A percentile compares a stretch with the other conserved stretches of the same genome.
These are phyloP conservation scores for Vanilla planifolia DNA, from an alignment of 106 monocot genomes.

Conservation along the genomic window DNA sequence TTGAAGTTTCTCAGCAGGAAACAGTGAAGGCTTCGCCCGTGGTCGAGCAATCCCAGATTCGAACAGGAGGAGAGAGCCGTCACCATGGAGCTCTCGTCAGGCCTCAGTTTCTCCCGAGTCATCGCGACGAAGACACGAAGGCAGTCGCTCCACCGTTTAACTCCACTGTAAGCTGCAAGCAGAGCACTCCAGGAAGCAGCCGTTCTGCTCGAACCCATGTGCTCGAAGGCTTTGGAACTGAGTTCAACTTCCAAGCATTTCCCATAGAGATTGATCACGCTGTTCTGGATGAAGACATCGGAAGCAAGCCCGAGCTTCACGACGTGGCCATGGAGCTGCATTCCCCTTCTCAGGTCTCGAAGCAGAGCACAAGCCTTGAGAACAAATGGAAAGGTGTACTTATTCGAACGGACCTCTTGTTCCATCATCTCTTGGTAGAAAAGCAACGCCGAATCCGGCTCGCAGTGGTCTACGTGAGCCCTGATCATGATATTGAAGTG, in stretches of 20 bases:
- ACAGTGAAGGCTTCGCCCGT: conserved; percentile 54
- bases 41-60: conserved; percentile 35
- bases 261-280: conserved; percentile 75
- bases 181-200: conserved; percentile 67
- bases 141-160: conserved; percentile 37
- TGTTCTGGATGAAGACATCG: conserved; percentile 54
- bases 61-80: conserved; percentile 45
- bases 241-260: conserved; percentile 42
- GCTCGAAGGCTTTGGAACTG: conserved; percentile 37
- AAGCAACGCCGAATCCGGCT: conserved; percentile 32
- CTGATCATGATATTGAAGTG: conserved; percentile 77
- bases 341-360: conserved; percentile 21
- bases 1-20: conserved; percentile 33
- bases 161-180: conserved; percentile 36
- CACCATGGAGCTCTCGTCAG: conserved; percentile 61
- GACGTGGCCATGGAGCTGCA: conserved; percentile 50
- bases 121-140: conserved; percentile 34
- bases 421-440: conserved; percentile 51
- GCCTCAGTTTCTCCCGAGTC: conserved; percentile 16
- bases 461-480: conserved; percentile 25
- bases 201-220: conserved; percentile 30
- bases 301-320: conserved; percentile 38
- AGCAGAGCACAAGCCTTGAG: conserved; percentile 67
- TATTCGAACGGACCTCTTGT: conserved; percentile 29
- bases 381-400: conserved; percentile 69